Evolutionary conservation across 2,329 filamentous ascomycete species (phyloP).

Genomic region (Capronia coronata): DNA sequence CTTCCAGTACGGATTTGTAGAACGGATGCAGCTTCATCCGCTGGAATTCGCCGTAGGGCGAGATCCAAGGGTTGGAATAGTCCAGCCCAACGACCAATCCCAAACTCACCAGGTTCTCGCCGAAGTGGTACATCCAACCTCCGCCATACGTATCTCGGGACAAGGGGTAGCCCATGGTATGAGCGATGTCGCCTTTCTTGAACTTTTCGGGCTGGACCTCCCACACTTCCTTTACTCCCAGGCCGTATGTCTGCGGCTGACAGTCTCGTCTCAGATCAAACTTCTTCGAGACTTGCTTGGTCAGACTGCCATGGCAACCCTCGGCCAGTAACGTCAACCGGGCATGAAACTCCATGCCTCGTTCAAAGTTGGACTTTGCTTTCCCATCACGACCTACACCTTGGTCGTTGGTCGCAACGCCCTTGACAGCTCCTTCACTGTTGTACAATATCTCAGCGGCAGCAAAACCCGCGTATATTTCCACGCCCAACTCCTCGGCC

Average conservation of each 20-base stretch:
- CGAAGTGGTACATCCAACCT: conserved; percentile 99
- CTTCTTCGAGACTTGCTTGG: conserved; percentile 90
- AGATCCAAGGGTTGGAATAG: conserved; percentile 94
- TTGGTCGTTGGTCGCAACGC: conserved; percentile 92
- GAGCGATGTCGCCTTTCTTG: conserved; percentile 72
- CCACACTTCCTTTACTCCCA: conserved; percentile 97
- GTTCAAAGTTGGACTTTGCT: conserved; percentile 84
- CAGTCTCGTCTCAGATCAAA: conserved; percentile 84
- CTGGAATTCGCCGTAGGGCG: conserved; percentile 93
- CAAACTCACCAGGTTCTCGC: conserved; percentile 88
- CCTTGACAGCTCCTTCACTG: conserved; percentile 77
- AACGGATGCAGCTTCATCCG: conserved; percentile 98
- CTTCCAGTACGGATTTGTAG: conserved; percentile 79
- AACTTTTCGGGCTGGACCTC: conserved; percentile 92
- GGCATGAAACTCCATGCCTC: conserved; percentile 97
- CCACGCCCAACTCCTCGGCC: conserved; percentile 92
- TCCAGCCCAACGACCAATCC: conserved; percentile 90
- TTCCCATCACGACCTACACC: conserved; percentile 75
- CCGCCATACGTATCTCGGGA: conserved; percentile 87
- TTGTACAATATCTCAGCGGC: conserved; percentile 88
- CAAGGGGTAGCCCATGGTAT: conserved; percentile 89
- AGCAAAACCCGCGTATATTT: conserved; percentile 93
- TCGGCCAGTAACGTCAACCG: conserved; percentile 86
- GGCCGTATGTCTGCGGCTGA: conserved; percentile 88
- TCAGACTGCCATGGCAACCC: conserved; percentile 91